A percentile compares a stretch with the other conserved stretches of the same genome.
Conservation (phyloP, 352 stramenopile species). For the Blastocystis sp. region DNA sequence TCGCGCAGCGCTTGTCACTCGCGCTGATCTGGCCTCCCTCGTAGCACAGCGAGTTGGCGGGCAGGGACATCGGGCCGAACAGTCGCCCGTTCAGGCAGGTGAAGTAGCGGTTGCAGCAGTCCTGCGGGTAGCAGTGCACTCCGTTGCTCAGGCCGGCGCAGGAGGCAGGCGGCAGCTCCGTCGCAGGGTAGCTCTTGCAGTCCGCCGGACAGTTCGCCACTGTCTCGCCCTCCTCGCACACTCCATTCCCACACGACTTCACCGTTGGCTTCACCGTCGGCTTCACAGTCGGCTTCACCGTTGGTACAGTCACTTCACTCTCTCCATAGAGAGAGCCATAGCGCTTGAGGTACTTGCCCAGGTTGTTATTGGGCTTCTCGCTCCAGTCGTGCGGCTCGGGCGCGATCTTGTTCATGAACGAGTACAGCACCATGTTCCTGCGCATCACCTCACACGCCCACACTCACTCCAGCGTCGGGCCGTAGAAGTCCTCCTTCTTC, state of each 20-base stretch:
- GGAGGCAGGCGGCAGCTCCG: slow-evolving; percentile 9
- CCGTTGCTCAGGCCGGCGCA: neutral
- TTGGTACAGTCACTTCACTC: neutral
- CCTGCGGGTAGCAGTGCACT: slow-evolving; percentile 46
- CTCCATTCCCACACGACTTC: slow-evolving; percentile 41
- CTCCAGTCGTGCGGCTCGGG: slow-evolving; percentile 43
- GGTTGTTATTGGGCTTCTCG: neutral
- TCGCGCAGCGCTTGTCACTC: slow-evolving; percentile 24
- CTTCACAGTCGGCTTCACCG: neutral
- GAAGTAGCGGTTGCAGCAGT: slow-evolving; percentile 50
- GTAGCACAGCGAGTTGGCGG: slow-evolving; percentile 16
- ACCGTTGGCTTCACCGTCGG: neutral
- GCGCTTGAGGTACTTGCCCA: slow-evolving; percentile 19
- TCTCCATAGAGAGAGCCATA: slow-evolving; percentile 37
- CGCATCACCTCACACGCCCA: neutral
- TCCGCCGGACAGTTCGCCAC: slow-evolving; percentile 56
- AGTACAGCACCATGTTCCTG: slow-evolving; percentile 58
- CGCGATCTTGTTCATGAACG: slow-evolving; percentile 57
- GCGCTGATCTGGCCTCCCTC: slow-evolving; percentile 22
- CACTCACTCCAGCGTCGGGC: slow-evolving; percentile 42
- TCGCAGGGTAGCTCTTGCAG: slow-evolving; percentile 36
- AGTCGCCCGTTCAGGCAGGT: slow-evolving; percentile 30
- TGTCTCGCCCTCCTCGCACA: slow-evolving; percentile 57
- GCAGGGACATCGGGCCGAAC: slow-evolving; percentile 9
- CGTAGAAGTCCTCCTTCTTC: slow-evolving; percentile 63